A percentile compares a stretch with the other conserved stretches of the same genome.
Conservation (phyloP, 148 eudicot species). For the Rhododendron mucronatum region DNA sequence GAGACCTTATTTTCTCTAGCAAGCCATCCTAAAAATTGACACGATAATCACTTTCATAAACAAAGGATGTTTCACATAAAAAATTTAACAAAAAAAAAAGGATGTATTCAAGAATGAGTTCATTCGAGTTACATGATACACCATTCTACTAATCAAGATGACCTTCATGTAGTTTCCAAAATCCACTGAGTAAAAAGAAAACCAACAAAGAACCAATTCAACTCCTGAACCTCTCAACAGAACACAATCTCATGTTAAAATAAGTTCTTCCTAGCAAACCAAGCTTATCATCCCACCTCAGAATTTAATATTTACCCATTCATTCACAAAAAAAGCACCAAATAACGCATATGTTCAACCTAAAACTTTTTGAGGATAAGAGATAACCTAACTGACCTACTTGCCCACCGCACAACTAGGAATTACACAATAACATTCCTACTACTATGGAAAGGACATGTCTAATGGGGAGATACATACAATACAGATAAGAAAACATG, state of each 20-base stretch:
- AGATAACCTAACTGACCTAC: background rate
- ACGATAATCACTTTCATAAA: background rate
- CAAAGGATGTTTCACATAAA: background rate
- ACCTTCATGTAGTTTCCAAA: background rate
- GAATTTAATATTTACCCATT: background rate
- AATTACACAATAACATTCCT: background rate
- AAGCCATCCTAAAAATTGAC: background rate
- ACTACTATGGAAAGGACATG: background rate
- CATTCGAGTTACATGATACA: background rate
- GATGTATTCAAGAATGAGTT: background rate
- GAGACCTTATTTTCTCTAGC: background rate
- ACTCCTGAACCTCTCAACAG: background rate
- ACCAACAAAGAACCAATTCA: background rate
- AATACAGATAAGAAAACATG: background rate
- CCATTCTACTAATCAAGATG: background rate
- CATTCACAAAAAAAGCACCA: background rate
- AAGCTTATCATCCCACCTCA: background rate
- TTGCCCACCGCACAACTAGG: background rate
- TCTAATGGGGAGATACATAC: background rate
- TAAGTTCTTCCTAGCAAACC: background rate
- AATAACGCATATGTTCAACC: background rate
- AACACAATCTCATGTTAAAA: background rate
- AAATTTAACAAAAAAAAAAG: background rate
- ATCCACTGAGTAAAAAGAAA: background rate
- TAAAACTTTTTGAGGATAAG: background rate